Evolutionary conservation across 257 asterid species (phyloP), one percentile per base, ranked within the genome.

Genomic region (Verbascum thapsus): DNA sequence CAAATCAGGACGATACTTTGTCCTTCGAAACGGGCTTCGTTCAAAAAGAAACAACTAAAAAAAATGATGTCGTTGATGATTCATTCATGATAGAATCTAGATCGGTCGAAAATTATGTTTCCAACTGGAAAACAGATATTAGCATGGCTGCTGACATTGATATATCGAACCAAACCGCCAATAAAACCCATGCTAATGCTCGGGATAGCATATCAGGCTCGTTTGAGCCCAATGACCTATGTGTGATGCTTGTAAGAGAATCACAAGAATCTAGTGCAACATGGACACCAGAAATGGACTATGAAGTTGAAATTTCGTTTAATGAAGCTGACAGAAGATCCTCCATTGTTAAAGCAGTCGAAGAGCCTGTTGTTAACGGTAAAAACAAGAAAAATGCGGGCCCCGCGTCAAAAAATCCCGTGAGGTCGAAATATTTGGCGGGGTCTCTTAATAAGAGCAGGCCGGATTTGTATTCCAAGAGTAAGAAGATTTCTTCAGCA

Each of bases 211-310:
- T 23, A n/a, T 55, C 74, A 4, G 37, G 53, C 59, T 44, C 76
- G 23, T 49, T n/a, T 6, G 90, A 86, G 57, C 82, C 97, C n/a
- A 87, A 86, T 56, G 97, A 89, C 53, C 87, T 86, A 47, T 79
- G 82, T 51, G 78, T 89, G 87, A 58, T 81, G 65, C 85, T 86
- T 42, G 80, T 62, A 9, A 74, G 95, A 65, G 97, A 83, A 53
- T 72, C 91, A 0, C 68, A 52, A 47, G 89, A 80, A 58, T 80
- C 95, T 12, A 51, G 67, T 6, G 82, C 72, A 38, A 77, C 88
- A 1, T 86, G 90, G 89, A 81, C 79, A 7, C 95, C 94, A 0
- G 91, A 82, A 63, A 66, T 89, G 88, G 94, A 84, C 72, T 86
- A 74, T 53, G 81, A 80, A 63, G 81, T 64, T 9, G 94, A 84